Base-by-base conservation (phyloP, 2,329 filamentous ascomycete species). In the Neophaeococcomyces aloes region DNA sequence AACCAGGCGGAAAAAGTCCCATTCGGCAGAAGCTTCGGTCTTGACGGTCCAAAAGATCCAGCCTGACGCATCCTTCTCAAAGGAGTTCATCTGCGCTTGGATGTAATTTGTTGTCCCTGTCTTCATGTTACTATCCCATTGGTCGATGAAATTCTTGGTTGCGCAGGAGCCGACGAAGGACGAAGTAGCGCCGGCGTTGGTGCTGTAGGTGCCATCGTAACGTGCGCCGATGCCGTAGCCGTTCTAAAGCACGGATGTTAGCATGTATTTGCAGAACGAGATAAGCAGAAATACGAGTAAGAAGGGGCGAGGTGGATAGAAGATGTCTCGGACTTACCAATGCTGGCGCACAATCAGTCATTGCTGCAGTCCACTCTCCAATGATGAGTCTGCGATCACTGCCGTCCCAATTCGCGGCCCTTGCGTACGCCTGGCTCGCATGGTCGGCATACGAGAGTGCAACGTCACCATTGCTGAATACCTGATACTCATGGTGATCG, bases 401-500 rank as follows among this genome's bases (percentile, higher is more conserved):
- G 5, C 61, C 58, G 46, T 68, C 55, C 49, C 76, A 76, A 6
- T 61, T 56, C 2, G 59, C 57, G 2, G 67, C 69, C 51, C 73
- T 71, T 41, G 65, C 67, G 62, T 79, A 83, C 40, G 74, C 76
- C 21, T 64, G 61, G 45, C 70, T 61, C 29, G 74, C 62, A 51
- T 83, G 80, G 44, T 74, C 57, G 50, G 65, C 62, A 3, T 70
- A 68, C 29, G 65, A 60, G 58, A 74, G 60, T 17, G 66, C 65
- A 23, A 80, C 62, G 21, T 74, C 63, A 0, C 61, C 64, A 18
- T 68, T 60, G 47, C 65, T 68, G 61, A 83, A 83, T 46, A 78
- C 68, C 57, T 82, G 74, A 57, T 83, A 84, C 56, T 83, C 76
- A 57, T 84, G 80, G 46, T 79, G 77, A 55, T 84, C 80, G 49